phyloP scores from a whole-genome alignment of 352 stramenopile genomes.

The Pythium phragmiticola region DNA sequence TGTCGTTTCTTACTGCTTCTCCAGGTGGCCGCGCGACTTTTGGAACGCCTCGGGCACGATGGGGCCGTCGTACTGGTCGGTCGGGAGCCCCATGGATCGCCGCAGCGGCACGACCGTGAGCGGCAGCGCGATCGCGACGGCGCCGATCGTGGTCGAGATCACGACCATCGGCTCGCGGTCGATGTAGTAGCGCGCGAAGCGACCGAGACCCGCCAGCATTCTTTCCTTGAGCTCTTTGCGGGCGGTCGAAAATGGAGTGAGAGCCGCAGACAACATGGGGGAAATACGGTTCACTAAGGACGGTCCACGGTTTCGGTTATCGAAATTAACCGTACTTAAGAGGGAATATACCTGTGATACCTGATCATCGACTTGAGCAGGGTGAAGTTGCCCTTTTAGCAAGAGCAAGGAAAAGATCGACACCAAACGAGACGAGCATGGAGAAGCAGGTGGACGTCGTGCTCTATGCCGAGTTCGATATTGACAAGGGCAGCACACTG shows the following conservation, averaged over 20 bases:
- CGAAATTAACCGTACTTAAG: constrained; percentile 20
- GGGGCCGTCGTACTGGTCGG: constrained; percentile 88
- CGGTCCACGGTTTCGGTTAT: background rate
- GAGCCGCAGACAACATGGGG: constrained; percentile 11
- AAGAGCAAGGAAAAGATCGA: constrained; percentile 1
- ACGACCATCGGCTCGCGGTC: constrained; percentile 87
- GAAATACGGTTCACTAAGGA: background rate
- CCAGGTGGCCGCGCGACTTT: constrained; percentile 75
- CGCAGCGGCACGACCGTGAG: constrained; percentile 81
- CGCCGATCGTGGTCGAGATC: constrained; percentile 73
- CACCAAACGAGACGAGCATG: background rate
- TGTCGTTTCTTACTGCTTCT: constrained; percentile 36
- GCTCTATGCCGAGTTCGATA: constrained; percentile 85
- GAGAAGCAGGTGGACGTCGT: constrained; percentile 60
- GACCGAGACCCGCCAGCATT: constrained; percentile 38
- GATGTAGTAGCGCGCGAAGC: constrained; percentile 83
- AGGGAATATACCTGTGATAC: constrained; percentile 1
- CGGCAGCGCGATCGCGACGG: constrained; percentile 63
- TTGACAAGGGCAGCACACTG: constrained; percentile 86
- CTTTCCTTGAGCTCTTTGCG: constrained; percentile 1
- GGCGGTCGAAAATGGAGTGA: background rate
- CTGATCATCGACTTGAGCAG: constrained; percentile 19
- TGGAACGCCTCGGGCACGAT: constrained; percentile 71
- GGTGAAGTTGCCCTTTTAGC: constrained; percentile 19
- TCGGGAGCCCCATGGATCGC: constrained; percentile 82